Percentiles rank a stretch among this genome's conserved stretches.
phyloP scores from a whole-genome alignment of 768 basidiomycete species.

The Trametes cingulata region DNA sequence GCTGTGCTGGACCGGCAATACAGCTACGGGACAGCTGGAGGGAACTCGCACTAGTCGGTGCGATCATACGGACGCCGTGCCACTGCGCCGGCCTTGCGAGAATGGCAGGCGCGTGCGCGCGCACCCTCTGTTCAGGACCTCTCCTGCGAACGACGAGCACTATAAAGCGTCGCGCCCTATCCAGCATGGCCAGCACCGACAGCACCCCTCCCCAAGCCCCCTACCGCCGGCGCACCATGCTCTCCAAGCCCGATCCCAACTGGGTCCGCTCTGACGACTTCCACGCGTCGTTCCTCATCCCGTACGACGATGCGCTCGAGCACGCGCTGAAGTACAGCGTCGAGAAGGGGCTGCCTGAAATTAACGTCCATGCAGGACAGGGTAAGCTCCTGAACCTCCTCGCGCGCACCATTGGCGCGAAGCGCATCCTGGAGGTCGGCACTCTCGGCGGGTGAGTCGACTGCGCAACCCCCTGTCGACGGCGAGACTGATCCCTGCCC shows the following conservation, averaged over 20 bases:
- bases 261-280: constrained; percentile 57
- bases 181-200: constrained; percentile 4
- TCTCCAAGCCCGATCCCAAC: constrained; percentile 28
- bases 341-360: constrained; percentile 48
- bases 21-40: constrained; percentile 4
- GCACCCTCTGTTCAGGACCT: neutral
- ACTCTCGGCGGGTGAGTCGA: constrained; percentile 59
- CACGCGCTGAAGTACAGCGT: constrained; percentile 41
- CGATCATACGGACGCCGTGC: constrained; percentile 4
- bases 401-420: constrained; percentile 51
- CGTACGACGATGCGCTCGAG: constrained; percentile 45
- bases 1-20: neutral
- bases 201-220: neutral
- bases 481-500: neutral
- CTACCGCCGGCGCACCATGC: constrained; percentile 3
- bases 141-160: constrained; percentile 7
- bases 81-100: neutral
- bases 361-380: constrained; percentile 53
- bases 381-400: constrained; percentile 60
- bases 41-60: neutral
- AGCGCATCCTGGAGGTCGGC: constrained; percentile 63
- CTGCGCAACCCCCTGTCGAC: neutral
- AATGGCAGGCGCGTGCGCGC: neutral
- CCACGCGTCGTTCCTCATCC: constrained; percentile 56
- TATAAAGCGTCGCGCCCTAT: constrained; percentile 7